These are phyloP conservation scores for Trifolium subterraneum DNA, from an alignment of 306 rosid genomes.

Conservation along the genomic window DNA sequence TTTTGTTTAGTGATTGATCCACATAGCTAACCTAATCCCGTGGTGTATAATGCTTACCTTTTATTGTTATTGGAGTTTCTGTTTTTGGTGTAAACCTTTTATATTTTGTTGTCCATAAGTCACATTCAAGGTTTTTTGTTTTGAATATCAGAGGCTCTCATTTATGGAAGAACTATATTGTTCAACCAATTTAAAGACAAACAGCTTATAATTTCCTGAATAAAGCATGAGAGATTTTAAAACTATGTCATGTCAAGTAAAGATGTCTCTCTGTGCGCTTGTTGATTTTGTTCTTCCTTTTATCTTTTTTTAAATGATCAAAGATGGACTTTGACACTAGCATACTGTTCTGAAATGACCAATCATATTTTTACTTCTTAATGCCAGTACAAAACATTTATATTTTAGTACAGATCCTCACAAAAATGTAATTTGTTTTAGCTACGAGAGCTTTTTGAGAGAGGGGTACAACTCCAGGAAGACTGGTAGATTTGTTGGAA, in stretches of 20 bases:
- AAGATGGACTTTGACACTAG: not conserved
- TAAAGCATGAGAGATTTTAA: slow-evolving; percentile 1
- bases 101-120: not conserved
- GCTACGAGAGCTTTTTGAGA: slow-evolving; percentile 91
- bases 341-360: not conserved
- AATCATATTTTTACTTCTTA: slow-evolving; percentile 16
- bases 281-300: not conserved
- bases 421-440: slow-evolving; percentile 42
- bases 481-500: slow-evolving; percentile 91
- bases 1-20: not conserved
- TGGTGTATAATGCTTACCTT: not conserved
- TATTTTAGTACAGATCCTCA: slow-evolving; percentile 34
- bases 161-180: not conserved
- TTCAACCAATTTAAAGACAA: not conserved
- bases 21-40: not conserved
- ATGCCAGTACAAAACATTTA: not conserved
- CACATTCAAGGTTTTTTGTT: not conserved
- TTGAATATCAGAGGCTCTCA: not conserved
- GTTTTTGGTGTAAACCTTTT: not conserved
- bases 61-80: not conserved
- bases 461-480: slow-evolving; percentile 96
- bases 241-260: slow-evolving; percentile 1
- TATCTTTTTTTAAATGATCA: not conserved
- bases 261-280: not conserved
- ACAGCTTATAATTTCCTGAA: not conserved